Base-by-base conservation (phyloP, 768 basidiomycete species). In the Pleurotus tuoliensis region DNA sequence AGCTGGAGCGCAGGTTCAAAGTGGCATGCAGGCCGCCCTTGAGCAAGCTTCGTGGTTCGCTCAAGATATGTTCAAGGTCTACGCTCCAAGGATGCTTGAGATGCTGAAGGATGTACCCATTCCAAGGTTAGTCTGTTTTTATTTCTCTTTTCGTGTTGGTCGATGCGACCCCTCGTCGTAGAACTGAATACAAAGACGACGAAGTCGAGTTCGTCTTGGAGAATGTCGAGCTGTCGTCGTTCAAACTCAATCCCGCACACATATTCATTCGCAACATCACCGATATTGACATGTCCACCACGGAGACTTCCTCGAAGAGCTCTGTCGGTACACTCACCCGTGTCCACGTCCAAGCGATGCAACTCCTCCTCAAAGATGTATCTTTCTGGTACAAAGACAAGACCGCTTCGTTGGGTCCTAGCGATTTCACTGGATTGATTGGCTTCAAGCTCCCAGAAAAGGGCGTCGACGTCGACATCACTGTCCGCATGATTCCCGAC, bases 1-100 rank as follows among this genome's bases (percentile, higher is more conserved):
- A 11, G 30, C 8, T 34, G 11, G 30, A 9, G 30, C 30, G 30
- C 30, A 34, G 11, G 30, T 34, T 9, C 60, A 72, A 61, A 71
- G 73, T 0, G 76, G 78, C 5, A 44, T 84, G 44, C 77, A 84
- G 63, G 77, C 76, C 8, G 77, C 80, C 3, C 63, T 86, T 59
- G 84, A 87, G 54, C 79, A 84, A 46, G 78, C 81, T 4, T 79
- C 84, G 1, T 90, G 88, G 88, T 82, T 90, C 71, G 89, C 86
- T 86, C 81, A 86, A 66, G 92, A 94, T 58, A 58, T 92, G 5
- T 86, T 90, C 74, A 88, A 86, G 62, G 87, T 92, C 13, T 92
- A 92, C 63, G 66, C 88, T 0, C 91, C 90, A 13, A 78, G 79
- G 7, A 34, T 82, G 1, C 66, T 87, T 55, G 62, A 58, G 24